phyloP scores from a whole-genome alignment of 169 alveolate genomes.

The Plasmodium yoelii region DNA sequence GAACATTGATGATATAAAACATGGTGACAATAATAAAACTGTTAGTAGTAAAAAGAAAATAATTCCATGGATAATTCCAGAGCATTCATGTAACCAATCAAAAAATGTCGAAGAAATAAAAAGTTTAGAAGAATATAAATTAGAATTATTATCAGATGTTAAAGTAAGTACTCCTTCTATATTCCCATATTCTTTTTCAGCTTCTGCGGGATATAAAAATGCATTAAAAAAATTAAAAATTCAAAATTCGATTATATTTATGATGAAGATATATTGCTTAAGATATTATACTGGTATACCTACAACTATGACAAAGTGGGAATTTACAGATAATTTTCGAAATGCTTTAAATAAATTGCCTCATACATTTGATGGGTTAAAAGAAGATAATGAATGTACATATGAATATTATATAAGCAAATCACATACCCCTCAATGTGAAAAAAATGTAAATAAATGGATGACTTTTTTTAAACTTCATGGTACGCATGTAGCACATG shows the following conservation, averaged over 20 bases:
- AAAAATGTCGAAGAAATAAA: constrained; percentile 74
- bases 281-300: constrained; percentile 89
- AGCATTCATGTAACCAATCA: constrained; percentile 76
- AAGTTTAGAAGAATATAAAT: constrained; percentile 81
- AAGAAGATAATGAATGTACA: constrained; percentile 69
- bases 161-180: constrained; percentile 79
- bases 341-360: constrained; percentile 77
- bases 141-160: constrained; percentile 87
- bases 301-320: constrained; percentile 70
- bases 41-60: background rate
- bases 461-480: constrained; percentile 84
- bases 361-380: constrained; percentile 69
- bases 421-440: constrained; percentile 80
- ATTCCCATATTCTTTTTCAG: constrained; percentile 85
- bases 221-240: constrained; percentile 80
- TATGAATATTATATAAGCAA: constrained; percentile 74
- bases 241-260: constrained; percentile 79
- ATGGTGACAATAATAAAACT: background rate
- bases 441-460: constrained; percentile 84
- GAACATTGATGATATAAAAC: background rate
- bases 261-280: constrained; percentile 88
- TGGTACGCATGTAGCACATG: constrained; percentile 89
- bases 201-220: constrained; percentile 86
- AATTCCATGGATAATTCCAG: constrained; percentile 75
- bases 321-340: constrained; percentile 79